Evolutionary conservation across 768 basidiomycete genomes (phyloP).

Genomic region (Cystofilobasidium macerans): DNA sequence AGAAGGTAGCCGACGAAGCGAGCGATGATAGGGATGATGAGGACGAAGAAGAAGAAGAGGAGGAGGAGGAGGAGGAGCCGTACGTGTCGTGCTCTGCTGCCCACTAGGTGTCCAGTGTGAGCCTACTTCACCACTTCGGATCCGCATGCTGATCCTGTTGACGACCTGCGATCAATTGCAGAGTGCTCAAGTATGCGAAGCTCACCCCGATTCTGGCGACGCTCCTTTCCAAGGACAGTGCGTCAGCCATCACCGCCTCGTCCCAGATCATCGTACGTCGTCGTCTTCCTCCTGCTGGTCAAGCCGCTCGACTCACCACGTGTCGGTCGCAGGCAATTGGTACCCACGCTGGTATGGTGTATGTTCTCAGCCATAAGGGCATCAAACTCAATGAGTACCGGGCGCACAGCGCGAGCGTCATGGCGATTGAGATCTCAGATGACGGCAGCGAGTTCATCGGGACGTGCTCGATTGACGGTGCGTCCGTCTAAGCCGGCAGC

Average conservation of each 20-base stretch:
- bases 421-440: constrained; percentile 68
- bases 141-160: not conserved
- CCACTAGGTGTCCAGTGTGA: too few species aligned
- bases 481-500: constrained; percentile 29
- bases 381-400: constrained; percentile 78
- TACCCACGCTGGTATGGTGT: constrained; percentile 84
- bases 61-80: constrained; percentile 80
- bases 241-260: constrained; percentile 66
- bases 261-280: constrained; percentile 57
- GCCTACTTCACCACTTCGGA: not conserved
- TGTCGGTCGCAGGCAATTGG: constrained; percentile 59
- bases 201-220: constrained; percentile 61
- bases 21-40: constrained; percentile 37
- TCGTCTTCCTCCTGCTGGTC: not conserved
- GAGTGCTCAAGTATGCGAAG: constrained; percentile 73
- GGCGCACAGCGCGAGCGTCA: constrained; percentile 76
- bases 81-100: constrained; percentile 26
- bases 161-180: too few species aligned
- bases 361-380: constrained; percentile 68
- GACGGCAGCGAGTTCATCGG: constrained; percentile 76
- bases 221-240: constrained; percentile 77
- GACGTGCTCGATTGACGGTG: constrained; percentile 87
- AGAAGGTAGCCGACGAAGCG: not conserved
- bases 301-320: not conserved
- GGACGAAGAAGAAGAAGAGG: constrained; percentile 50